A percentile compares a stretch with the other conserved stretches of the same genome.
Conservation (phyloP, 441 rosid species). For the Syzygium syzygioides region DNA sequence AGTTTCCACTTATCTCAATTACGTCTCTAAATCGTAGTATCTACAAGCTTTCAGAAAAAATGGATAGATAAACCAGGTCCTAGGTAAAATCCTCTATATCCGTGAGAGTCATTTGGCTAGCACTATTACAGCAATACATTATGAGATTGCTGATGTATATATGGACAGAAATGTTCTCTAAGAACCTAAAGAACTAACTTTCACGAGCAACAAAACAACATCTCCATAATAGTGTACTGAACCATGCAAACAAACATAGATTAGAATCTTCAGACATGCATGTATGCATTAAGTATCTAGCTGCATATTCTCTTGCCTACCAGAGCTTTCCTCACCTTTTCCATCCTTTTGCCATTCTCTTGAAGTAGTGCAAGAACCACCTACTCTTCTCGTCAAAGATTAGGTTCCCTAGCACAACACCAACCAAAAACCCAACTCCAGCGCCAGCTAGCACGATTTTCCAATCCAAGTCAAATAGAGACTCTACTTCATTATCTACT, state of each 20-base stretch:
- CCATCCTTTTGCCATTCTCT: neutral
- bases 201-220: too few species aligned
- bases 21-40: too few species aligned
- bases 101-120: neutral
- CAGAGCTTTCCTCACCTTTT: neutral
- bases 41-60: too few species aligned
- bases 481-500: neutral
- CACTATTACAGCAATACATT: neutral
- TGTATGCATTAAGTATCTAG: neutral
- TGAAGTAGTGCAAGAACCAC: neutral
- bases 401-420: neutral
- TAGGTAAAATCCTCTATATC: neutral
- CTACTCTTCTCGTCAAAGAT: neutral
- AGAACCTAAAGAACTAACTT: neutral
- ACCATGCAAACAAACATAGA: too few species aligned
- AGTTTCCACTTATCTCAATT: too few species aligned
- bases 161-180: neutral
- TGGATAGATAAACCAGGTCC: too few species aligned
- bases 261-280: too few species aligned
- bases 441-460: fast-evolving
- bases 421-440: neutral
- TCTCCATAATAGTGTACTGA: too few species aligned
- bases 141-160: neutral
- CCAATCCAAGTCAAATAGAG: neutral
- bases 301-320: neutral